A percentile compares a stretch with the other conserved stretches of the same genome.
Conservation (phyloP, 1,139 yeast species). For the Scheffersomyces illinoinensis region DNA sequence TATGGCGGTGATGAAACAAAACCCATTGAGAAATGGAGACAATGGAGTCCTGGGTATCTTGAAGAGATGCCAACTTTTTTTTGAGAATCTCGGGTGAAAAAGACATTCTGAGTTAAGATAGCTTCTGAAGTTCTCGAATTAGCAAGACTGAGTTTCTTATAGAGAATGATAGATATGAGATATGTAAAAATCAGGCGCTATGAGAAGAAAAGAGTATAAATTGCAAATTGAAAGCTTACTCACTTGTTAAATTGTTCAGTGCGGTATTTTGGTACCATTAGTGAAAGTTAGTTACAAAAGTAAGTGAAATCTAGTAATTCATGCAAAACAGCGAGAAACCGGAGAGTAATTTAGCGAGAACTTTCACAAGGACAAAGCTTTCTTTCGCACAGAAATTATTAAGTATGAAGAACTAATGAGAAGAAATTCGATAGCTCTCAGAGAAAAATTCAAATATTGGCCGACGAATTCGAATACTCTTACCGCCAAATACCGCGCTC, state of each 20-base stretch:
- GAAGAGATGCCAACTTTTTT: slow-evolving; percentile 59
- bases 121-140: background rate
- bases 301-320: background rate
- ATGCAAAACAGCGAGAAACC: background rate
- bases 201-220: background rate
- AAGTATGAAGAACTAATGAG: too few species aligned
- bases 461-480: background rate
- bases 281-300: background rate
- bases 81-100: slow-evolving; percentile 57
- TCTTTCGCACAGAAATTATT: too few species aligned
- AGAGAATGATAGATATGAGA: background rate
- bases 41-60: slow-evolving; percentile 81
- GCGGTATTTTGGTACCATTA: background rate
- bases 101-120: slow-evolving; percentile 43
- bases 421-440: too few species aligned
- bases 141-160: background rate
- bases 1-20: slow-evolving; percentile 72
- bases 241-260: background rate
- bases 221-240: background rate
- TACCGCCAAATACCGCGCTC: background rate
- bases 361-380: too few species aligned
- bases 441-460: too few species aligned
- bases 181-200: background rate
- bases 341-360: background rate
- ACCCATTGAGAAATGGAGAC: slow-evolving; percentile 87